Evolutionary conservation across 352 stramenopile genomes (phyloP), one percentile per base, ranked within the genome.

Genomic region (Phytophthora pluvialis): DNA sequence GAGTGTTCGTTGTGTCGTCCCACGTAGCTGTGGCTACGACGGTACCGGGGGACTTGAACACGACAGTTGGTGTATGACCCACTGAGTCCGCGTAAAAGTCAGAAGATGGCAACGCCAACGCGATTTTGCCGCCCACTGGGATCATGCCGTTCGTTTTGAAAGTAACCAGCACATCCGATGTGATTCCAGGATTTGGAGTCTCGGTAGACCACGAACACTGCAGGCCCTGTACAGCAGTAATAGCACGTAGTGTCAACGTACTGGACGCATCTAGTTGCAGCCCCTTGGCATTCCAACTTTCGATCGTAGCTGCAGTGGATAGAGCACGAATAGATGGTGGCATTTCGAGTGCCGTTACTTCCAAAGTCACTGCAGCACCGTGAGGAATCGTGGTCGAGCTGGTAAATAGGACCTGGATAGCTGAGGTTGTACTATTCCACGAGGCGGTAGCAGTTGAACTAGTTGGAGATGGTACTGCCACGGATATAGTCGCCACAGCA

Each of bases 141-240:
- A 91, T 43, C 18, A 48, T 64, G 4, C 80, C 82, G 18, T 70
- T 91, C 5, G 70, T 83, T 36, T 72, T 52, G 33, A 91, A 85
- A 15, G 67, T 74, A 5, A 91, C 28, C 4, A 73, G 4, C 6
- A 75, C 64, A 39, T 76, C 70, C 1, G 80, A 89, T 2, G 57
- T 78, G 36, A 89, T 73, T 2, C 80, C 80, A 45, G 80, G 80
- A 58, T 73, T 66, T 5, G 82, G 67, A 10, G 29, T 80, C n/a
- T 61, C 50, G 0, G 78, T 88, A 11, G 35, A 42, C 78, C 78
- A 89, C 4, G 38, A 43, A 12, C 71, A 78, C 0, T 64, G 33
- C 7, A 91, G 59, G 26, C 38, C 59, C 8, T 70, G 66, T 2
- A 87, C 70, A 11, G 82, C 71, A 9, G 72, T 80, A 9, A 89